phyloP scores from a whole-genome alignment of 2,329 filamentous ascomycete species.

The Aureobasidium lini region DNA sequence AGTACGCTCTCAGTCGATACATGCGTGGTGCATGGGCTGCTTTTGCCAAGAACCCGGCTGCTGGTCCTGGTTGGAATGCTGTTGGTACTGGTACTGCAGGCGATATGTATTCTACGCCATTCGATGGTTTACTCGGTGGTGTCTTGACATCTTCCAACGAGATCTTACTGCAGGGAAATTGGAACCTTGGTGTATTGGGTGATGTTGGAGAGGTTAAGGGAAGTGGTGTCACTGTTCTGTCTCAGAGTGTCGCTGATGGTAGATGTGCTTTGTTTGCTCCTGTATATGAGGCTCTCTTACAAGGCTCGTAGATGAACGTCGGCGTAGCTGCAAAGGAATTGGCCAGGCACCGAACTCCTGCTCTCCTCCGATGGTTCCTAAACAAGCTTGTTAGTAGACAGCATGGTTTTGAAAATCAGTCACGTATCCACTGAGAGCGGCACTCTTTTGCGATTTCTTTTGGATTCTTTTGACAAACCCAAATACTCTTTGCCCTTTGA shows the following conservation, averaged over 20 bases:
- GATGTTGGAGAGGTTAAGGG: constrained; percentile 19
- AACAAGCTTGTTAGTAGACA: too few relatives aligned
- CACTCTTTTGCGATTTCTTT: too few relatives aligned
- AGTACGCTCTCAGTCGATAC: constrained; percentile 25
- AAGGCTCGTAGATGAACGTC: neutral
- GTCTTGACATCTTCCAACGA: constrained; percentile 17
- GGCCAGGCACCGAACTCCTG: too few relatives aligned
- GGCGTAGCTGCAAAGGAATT: too few relatives aligned
- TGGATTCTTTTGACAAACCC: too few relatives aligned
- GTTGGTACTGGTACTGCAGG: constrained; percentile 21
- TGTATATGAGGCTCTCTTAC: constrained; percentile 17
- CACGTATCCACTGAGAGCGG: too few relatives aligned
- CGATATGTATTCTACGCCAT: constrained; percentile 19
- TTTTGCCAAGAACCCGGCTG: constrained; percentile 31
- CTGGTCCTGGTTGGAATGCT: constrained; percentile 31
- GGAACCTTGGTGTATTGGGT: constrained; percentile 23
- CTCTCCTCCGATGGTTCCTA: too few relatives aligned
- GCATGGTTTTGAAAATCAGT: too few relatives aligned
- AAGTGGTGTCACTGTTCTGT: constrained; percentile 26
- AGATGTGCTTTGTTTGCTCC: constrained; percentile 22
- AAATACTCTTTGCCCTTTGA: too few relatives aligned
- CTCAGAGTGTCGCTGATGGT: constrained; percentile 22
- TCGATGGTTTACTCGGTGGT: constrained; percentile 18
- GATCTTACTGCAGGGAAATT: constrained; percentile 18
- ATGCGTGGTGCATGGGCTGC: constrained; percentile 30